Evolutionary conservation across 495 filamentous ascomycete species (phyloP).

Genomic region (Neurospora sp.): DNA sequence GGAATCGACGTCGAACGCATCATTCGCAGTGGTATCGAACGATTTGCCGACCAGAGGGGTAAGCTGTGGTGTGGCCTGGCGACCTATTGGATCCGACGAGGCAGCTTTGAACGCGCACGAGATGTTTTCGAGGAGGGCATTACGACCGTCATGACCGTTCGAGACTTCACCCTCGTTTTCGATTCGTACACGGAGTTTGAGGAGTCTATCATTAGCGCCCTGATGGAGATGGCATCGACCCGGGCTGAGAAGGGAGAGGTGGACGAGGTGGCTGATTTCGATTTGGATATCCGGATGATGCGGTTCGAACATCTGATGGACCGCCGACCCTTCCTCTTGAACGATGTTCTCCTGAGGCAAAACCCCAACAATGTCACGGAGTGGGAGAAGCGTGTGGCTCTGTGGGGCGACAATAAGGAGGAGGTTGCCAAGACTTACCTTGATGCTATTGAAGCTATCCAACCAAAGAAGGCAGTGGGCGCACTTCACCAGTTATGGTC

Average conservation of each 20-base stretch:
- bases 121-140: slow-evolving; percentile 97
- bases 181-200: slow-evolving; percentile 96
- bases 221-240: slow-evolving; percentile 79
- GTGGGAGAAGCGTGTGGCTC: slow-evolving; percentile 89
- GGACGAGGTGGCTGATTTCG: slow-evolving; percentile 84
- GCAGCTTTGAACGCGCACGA: slow-evolving; percentile 78
- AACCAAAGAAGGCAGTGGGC: slow-evolving; percentile 90
- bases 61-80: slow-evolving; percentile 95
- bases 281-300: slow-evolving; percentile 95
- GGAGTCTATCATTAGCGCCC: slow-evolving; percentile 80
- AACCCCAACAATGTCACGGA: slow-evolving; percentile 95
- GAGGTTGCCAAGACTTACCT: slow-evolving; percentile 94
- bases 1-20: slow-evolving; percentile 91
- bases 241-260: slow-evolving; percentile 73
- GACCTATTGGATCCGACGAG: slow-evolving; percentile 92
- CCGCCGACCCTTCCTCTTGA: slow-evolving; percentile 88
- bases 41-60: slow-evolving; percentile 89
- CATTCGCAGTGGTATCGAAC: slow-evolving; percentile 82
- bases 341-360: slow-evolving; percentile 90
- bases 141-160: slow-evolving; percentile 97
- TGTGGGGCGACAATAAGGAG: slow-evolving; percentile 89
- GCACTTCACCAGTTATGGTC: slow-evolving; percentile 93
- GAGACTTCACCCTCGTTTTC: slow-evolving; percentile 94
- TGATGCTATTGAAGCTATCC: slow-evolving; percentile 82
- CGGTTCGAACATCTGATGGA: slow-evolving; percentile 98